Percentiles rank a stretch among this genome's conserved stretches.
These are phyloP conservation scores for Rheum nobile DNA, from an alignment of 148 eudicot species.

Conservation along the genomic window DNA sequence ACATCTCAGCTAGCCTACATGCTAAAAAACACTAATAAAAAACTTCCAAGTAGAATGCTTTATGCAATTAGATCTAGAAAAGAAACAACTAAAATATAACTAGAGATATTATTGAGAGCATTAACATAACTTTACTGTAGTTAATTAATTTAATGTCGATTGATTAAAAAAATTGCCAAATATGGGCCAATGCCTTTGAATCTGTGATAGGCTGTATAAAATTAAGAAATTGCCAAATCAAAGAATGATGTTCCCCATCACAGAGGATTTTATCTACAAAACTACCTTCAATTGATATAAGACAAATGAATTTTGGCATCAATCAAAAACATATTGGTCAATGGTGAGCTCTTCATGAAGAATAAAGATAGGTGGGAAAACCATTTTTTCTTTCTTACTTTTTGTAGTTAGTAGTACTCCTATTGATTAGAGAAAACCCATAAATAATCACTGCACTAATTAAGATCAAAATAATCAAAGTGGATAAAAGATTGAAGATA, in stretches of 20 bases:
- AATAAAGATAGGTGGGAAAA: not conserved
- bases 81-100: not conserved
- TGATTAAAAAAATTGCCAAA: not conserved
- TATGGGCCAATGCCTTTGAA: not conserved
- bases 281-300: not conserved
- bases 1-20: not conserved
- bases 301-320: not conserved
- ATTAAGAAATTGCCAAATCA: not conserved
- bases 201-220: not conserved
- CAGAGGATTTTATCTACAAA: not conserved
- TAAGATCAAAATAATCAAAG: conserved; percentile 3
- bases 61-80: not conserved
- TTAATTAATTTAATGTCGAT: not conserved
- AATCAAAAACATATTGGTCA: not conserved
- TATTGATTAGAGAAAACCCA: conserved; percentile 3
- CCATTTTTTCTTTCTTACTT: not conserved
- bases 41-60: not conserved
- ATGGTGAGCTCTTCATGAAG: not conserved
- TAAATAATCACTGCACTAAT: conserved; percentile 9
- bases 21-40: not conserved
- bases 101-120: not conserved
- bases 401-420: too few species aligned
- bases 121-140: not conserved
- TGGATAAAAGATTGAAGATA: conserved; percentile 12
- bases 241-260: not conserved